Evolutionary conservation across 139 green algal species (phyloP).

Genomic region (Parachlorella kessleri): DNA sequence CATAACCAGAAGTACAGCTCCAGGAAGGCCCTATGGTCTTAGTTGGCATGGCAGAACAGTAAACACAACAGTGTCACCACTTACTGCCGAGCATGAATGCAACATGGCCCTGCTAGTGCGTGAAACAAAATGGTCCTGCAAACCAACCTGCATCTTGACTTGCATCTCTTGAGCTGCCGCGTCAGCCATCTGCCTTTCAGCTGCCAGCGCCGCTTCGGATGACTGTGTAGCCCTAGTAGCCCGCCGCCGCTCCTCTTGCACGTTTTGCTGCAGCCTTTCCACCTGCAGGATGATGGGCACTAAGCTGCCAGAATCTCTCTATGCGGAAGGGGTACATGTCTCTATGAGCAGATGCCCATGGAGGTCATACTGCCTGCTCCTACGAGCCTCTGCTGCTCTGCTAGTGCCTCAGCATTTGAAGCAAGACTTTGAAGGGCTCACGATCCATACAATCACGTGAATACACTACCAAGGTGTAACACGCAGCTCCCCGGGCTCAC

Average conservation of each 20-base stretch:
- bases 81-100: not conserved
- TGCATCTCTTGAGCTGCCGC: slow-evolving; percentile 6
- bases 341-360: too few relatives aligned
- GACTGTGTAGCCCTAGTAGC: not conserved
- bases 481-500: too few relatives aligned
- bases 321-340: too few relatives aligned
- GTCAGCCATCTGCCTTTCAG: slow-evolving; percentile 11
- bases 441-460: too few relatives aligned
- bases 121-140: not conserved
- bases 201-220: slow-evolving; percentile 1
- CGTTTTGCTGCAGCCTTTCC: slow-evolving; percentile 11
- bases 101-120: not conserved
- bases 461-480: too few relatives aligned
- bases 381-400: too few relatives aligned
- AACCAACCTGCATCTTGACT: slow-evolving; percentile 5
- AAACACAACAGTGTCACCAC: not conserved
- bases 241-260: slow-evolving; percentile 9
- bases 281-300: too few relatives aligned
- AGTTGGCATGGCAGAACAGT: not conserved
- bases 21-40: not conserved
- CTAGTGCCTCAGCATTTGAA: too few relatives aligned
- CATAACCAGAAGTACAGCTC: not conserved
- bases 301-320: too few relatives aligned
- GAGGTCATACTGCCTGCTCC: too few relatives aligned
- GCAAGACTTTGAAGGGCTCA: too few relatives aligned